A percentile compares a stretch with the other conserved stretches of the same genome.
Evolutionary conservation across 2,329 filamentous ascomycete genomes (phyloP).

Genomic region (Cordyceps fumosorosea): DNA sequence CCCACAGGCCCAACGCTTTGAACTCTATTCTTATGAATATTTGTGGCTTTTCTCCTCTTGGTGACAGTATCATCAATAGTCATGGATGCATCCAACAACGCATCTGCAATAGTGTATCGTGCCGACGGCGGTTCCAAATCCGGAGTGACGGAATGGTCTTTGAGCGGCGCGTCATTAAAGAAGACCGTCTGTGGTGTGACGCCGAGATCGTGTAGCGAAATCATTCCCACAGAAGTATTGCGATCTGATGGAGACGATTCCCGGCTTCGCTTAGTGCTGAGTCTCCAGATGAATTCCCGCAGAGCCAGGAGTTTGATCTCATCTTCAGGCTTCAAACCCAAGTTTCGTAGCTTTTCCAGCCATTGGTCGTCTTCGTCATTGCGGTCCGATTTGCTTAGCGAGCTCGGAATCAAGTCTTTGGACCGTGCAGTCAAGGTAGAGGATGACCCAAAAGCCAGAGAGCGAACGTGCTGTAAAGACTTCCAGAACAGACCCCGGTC

Average conservation of each 20-base stretch:
- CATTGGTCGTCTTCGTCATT: conserved; percentile 94
- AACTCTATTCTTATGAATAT: conserved; percentile 41
- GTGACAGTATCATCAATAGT: conserved; percentile 66
- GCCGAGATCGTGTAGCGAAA: conserved; percentile 67
- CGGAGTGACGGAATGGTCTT: conserved; percentile 28
- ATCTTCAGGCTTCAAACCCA: conserved; percentile 76
- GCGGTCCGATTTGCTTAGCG: conserved; percentile 58
- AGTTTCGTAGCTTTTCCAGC: conserved; percentile 75
- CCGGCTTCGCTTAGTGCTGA: conserved; percentile 64
- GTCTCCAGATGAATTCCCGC: conserved; percentile 84
- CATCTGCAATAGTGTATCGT: conserved; percentile 80
- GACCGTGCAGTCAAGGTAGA: conserved; percentile 46
- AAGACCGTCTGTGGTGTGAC: conserved; percentile 85
- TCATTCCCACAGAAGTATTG: conserved; percentile 37
- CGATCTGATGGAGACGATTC: conserved; percentile 33
- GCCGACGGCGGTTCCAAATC: conserved; percentile 28
- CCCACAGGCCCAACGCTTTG: conserved; percentile 28
- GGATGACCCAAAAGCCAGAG: conserved; percentile 56
- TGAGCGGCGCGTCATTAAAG: conserved; percentile 70
- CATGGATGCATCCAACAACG: conserved; percentile 84
- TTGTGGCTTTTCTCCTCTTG: conserved; percentile 45
- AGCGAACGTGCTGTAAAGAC: conserved; percentile 59
- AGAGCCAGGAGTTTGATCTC: conserved; percentile 84
- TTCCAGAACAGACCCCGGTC: conserved; percentile 88
- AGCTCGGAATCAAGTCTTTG: conserved; percentile 48